Conservation (phyloP, 495 filamentous ascomycete genomes). For the Saxophila tyrrhenica region DNA sequence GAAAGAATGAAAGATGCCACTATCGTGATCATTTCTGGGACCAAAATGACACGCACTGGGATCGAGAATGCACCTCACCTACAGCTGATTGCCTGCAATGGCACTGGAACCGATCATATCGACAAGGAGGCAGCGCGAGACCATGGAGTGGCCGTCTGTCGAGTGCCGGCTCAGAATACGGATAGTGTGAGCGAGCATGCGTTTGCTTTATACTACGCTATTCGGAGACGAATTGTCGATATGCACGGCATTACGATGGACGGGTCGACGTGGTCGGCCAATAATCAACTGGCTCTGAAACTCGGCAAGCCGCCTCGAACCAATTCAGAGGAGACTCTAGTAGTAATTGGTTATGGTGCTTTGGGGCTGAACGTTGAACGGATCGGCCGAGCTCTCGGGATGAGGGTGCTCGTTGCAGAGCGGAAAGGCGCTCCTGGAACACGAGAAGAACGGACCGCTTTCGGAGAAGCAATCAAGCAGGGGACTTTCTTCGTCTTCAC, state of each 20-base stretch:
- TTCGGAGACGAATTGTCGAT: slow-evolving; percentile 36
- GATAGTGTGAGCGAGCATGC: slow-evolving; percentile 45
- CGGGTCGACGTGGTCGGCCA: slow-evolving; percentile 17
- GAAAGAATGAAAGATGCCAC: slow-evolving; percentile 37
- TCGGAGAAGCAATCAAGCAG: slow-evolving; percentile 35
- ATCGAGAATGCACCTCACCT: slow-evolving; percentile 5
- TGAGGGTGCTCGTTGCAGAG: slow-evolving; percentile 42
- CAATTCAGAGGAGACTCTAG: slow-evolving; percentile 36
- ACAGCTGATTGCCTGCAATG: slow-evolving; percentile 38
- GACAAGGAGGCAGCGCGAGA: slow-evolving; percentile 36
- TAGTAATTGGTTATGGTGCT: slow-evolving; percentile 42
- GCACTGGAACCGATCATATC: slow-evolving; percentile 42
- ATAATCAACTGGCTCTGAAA: not conserved
- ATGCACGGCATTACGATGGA: slow-evolving; percentile 32
- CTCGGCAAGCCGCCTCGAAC: slow-evolving; percentile 34
- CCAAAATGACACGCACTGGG: slow-evolving; percentile 28
- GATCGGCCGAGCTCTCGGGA: slow-evolving; percentile 32
- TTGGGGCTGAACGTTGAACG: slow-evolving; percentile 31
- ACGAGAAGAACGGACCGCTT: slow-evolving; percentile 34
- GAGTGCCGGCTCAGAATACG: slow-evolving; percentile 40
- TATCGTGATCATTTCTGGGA: slow-evolving; percentile 36
- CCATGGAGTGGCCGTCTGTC: slow-evolving; percentile 36
- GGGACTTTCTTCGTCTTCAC: slow-evolving; percentile 41
- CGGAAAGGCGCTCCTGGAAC: slow-evolving; percentile 31
- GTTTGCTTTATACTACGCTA: slow-evolving; percentile 42